Conservation (phyloP, 305 asterid genomes). For the Euphrasia arctica region DNA sequence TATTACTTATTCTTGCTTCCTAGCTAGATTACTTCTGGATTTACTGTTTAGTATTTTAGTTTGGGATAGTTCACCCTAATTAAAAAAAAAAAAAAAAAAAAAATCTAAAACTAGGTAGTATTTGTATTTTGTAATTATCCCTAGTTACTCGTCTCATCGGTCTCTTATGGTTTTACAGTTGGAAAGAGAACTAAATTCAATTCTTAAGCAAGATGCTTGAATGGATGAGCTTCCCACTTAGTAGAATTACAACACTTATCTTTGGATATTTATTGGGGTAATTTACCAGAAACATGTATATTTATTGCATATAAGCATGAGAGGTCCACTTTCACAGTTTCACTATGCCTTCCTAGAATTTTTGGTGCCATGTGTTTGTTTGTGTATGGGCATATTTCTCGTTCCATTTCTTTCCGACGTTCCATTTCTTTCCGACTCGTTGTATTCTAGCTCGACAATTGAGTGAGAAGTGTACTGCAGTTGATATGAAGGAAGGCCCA, state of each 20-base stretch:
- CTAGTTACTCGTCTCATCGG: too few species aligned
- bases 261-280: background rate
- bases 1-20: background rate
- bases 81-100: too few species aligned
- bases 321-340: background rate
- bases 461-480: background rate
- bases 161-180: background rate
- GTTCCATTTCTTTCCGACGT: background rate
- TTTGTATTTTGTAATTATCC: too few species aligned
- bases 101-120: too few species aligned
- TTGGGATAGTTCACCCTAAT: too few species aligned
- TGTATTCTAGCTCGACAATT: background rate
- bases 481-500: too few species aligned
- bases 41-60: too few species aligned
- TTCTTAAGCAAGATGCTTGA: background rate
- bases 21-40: too few species aligned
- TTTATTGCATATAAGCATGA: background rate
- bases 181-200: background rate
- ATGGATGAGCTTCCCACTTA: background rate
- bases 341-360: background rate
- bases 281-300: background rate
- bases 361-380: slow-evolving; percentile 10
- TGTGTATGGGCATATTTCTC: background rate
- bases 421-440: too few species aligned
- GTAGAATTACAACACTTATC: background rate